Evolutionary conservation across 2,329 filamentous ascomycete species (phyloP), one percentile per base, ranked within the genome.

Genomic region (Clarireedia paspali): DNA sequence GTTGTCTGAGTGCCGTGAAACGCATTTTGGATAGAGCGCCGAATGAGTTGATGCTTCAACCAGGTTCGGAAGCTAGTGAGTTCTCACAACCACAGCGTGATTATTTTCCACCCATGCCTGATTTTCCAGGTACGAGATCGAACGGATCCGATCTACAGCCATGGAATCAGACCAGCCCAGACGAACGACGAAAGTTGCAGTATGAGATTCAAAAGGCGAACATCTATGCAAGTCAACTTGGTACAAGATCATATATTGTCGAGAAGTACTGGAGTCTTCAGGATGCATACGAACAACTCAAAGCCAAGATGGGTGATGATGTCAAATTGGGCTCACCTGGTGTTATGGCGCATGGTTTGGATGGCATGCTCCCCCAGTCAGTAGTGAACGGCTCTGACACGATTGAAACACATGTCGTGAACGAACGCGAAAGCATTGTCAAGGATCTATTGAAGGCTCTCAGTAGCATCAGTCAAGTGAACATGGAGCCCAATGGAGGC

Each of bases 191-290:
- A 1, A 74, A 78, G 55, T 69, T 91, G 4, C 89, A 94, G 67
- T 90, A 85, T 62, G 91, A 95, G 71, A 94, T 96, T 30, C 90
- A 95, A 69, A 95, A 95, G 68, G 88, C 89, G 6, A 95, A 95
- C 69, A 88, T 96, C 40, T 90, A 92, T 67, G 83, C 85, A 2
- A 92, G 87, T 5, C 87, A 91, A 65, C 75, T 96, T 9, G 84
- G 85, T 2, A 95, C 89, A 0, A 80, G 91, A 24, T 92, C 88
- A 0, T 91, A 90, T 68, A 83, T 92, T 56, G 89, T 95, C 0
- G 89, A 95, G 69, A 86, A 91, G 61, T 95, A 92, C 72, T 89
- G 89, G 70, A 84, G 84, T 63, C 76, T 94, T 1, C 82, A 84
- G 39, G 87, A 91, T 53, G 81, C 84, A 1, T 81, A 85, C 63